Percentiles rank a stretch among this genome's conserved stretches.
Evolutionary conservation across 176 grass and related monocot genomes (phyloP).

Genomic region (Cenchrus fungigraminus): DNA sequence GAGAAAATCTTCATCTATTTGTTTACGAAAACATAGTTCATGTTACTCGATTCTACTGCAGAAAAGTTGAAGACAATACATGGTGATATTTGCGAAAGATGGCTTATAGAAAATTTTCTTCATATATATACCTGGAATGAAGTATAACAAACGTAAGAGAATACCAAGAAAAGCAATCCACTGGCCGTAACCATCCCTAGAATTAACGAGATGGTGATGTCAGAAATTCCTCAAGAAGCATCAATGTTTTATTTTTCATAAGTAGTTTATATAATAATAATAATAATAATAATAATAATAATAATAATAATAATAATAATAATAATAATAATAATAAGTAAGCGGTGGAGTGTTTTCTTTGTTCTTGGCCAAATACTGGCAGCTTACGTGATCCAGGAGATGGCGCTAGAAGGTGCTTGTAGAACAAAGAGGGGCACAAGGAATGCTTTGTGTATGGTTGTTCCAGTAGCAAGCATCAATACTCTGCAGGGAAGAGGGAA

Average conservation of each 20-base stretch:
- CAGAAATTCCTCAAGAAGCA: background rate
- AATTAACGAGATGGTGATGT: background rate
- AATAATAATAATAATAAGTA: too few species aligned
- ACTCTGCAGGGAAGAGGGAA: too few species aligned
- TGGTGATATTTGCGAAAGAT: too few species aligned
- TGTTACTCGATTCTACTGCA: background rate
- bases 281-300: too few species aligned
- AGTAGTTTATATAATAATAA: too few species aligned
- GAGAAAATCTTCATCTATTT: background rate
- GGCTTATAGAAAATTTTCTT: background rate
- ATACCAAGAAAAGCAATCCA: conserved; percentile 70
- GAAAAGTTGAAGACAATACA: too few species aligned
- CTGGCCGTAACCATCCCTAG: conserved; percentile 63
- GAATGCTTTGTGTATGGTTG: too few species aligned
- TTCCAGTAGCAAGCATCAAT: too few species aligned
- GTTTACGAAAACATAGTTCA: background rate
- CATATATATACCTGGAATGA: conserved; percentile 47
- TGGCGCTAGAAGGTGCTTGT: background rate
- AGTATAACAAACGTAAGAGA: conserved; percentile 64
- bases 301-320: too few species aligned
- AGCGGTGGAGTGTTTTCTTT: too few species aligned
- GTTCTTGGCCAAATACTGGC: background rate
- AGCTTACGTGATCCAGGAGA: conserved; percentile 71
- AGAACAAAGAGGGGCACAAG: too few species aligned
- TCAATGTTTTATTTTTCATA: too few species aligned